Base-by-base conservation (phyloP, 2,329 filamentous ascomycete genomes). In the Neonectria coccinea region DNA sequence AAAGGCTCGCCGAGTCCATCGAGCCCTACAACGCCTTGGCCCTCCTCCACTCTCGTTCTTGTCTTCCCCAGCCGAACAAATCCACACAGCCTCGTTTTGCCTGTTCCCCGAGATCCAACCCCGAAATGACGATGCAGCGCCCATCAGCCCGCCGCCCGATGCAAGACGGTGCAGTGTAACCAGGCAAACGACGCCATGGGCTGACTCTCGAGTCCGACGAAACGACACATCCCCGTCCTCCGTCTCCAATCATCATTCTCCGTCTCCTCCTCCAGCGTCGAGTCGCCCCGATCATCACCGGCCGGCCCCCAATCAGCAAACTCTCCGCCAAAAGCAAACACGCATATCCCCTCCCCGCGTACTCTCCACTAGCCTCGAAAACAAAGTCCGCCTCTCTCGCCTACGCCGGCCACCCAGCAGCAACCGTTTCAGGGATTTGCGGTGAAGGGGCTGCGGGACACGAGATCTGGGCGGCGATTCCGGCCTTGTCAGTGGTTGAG, bases 211-310 rank as follows among this genome's bases (percentile, higher is more conserved):
- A 51, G 48, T 51, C 48, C 47, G 14, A 20, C 47, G 10, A 51
- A 47, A 27, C 44, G 7, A 54, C 42, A 11, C 48, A 48, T n/a
- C 14, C 48, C 45, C 42, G 36, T 36, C 44, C 9, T 31, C 16
- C 16, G 12, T 16, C 48, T 36, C 58, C 27, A 56, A n/a, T 52
- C 51, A 42, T 29, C 56, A 45, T 27, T n/a, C 25, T n/a, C 51
- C 25, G 14, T 31, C 51, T 33, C 31, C 61, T 27, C 27, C 61
- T 27, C 27, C 59, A 31, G 67, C 57, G 51, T 10, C 44, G 33
- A 20, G 36, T 54, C 52, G 33, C 29, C 36, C 33, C 14, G 36
- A n/a, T n/a, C 36, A n/a, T 36, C 56, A 36, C 25, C 25, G 25
- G 6, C 25, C 47, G 27, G 54, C 57, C 8, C 14, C 52, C 52